A percentile compares a stretch with the other conserved stretches of the same genome.
These are phyloP conservation scores for Lycium ferocissimum DNA, from an alignment of 257 asterid genomes.

Conservation along the genomic window DNA sequence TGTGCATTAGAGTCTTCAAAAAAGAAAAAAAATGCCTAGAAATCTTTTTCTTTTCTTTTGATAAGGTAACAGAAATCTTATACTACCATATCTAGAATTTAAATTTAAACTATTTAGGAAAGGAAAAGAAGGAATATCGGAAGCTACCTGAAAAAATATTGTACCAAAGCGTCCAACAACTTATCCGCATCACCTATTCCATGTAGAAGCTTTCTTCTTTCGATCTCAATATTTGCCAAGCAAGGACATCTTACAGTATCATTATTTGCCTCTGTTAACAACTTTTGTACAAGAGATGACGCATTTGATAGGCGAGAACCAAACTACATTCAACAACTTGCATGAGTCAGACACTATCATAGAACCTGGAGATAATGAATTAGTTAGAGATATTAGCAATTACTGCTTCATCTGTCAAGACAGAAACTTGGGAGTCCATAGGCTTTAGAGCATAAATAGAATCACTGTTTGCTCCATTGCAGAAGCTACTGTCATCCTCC, in stretches of 20 bases:
- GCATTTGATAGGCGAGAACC: conserved; percentile 75
- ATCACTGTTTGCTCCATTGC: conserved; percentile 47
- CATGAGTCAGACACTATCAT: conserved; percentile 39
- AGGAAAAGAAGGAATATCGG: not conserved
- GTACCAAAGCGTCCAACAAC: conserved; percentile 65
- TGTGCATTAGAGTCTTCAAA: not conserved
- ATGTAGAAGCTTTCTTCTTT: conserved; percentile 68
- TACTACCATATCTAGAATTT: conserved; percentile 5
- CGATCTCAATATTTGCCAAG: conserved; percentile 88
- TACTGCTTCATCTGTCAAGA: conserved; percentile 73
- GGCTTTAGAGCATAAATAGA: conserved; percentile 42
- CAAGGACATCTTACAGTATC: conserved; percentile 73
- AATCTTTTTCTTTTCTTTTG: too few species aligned
- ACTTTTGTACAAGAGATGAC: conserved; percentile 58
- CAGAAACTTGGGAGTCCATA: conserved; percentile 53
- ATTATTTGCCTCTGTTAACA: conserved; percentile 51
- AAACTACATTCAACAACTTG: conserved; percentile 66
- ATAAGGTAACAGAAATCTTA: not conserved
- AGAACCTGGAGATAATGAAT: conserved; percentile 12
- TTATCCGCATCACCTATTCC: conserved; percentile 71
- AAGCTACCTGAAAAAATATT: conserved; percentile 72
- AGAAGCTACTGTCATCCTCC: conserved; percentile 73
- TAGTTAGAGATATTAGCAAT: conserved; percentile 42
- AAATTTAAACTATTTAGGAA: conserved; percentile 19
- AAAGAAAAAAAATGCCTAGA: not conserved